Evolutionary conservation across 1,284 basidiomycete genomes (phyloP).

Genomic region (Sphagnurus paluster): DNA sequence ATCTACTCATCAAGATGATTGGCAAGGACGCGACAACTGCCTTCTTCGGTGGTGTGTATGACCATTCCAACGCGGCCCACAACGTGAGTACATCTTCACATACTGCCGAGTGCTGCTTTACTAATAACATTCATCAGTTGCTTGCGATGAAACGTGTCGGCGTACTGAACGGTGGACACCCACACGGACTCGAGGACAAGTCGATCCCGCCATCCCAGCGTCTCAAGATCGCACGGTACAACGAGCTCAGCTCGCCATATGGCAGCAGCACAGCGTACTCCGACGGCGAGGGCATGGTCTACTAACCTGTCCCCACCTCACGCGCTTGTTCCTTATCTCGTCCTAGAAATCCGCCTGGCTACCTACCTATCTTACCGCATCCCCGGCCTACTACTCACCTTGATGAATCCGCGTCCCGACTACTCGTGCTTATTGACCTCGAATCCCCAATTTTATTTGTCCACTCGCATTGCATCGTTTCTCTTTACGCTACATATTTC

Average conservation of each 20-base stretch:
- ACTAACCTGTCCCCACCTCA: constrained; percentile 6
- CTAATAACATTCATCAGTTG: constrained; percentile 23
- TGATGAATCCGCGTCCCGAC: too few species aligned
- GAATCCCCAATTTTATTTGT: too few species aligned
- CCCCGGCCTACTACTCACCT: too few species aligned
- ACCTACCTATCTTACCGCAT: too few species aligned
- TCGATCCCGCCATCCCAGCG: constrained; percentile 66
- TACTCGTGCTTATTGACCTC: too few species aligned
- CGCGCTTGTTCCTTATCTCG: too few species aligned
- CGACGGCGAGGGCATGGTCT: constrained; percentile 39
- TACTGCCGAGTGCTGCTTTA: not conserved
- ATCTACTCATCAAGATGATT: constrained; percentile 68
- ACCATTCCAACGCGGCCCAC: constrained; percentile 91
- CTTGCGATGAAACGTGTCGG: constrained; percentile 86
- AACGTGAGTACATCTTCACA: constrained; percentile 52
- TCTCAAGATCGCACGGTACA: constrained; percentile 66
- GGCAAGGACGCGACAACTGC: constrained; percentile 88
- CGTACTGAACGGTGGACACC: constrained; percentile 78
- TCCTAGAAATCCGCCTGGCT: too few species aligned
- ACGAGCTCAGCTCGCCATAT: constrained; percentile 57
- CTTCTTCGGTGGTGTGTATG: constrained; percentile 93
- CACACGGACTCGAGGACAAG: constrained; percentile 52
- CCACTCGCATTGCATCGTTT: too few species aligned
- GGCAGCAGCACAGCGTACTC: constrained; percentile 42
- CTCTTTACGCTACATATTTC: too few species aligned